Evolutionary conservation across 768 basidiomycete species (phyloP).

Genomic region (Hemileccinum rubropunctum): DNA sequence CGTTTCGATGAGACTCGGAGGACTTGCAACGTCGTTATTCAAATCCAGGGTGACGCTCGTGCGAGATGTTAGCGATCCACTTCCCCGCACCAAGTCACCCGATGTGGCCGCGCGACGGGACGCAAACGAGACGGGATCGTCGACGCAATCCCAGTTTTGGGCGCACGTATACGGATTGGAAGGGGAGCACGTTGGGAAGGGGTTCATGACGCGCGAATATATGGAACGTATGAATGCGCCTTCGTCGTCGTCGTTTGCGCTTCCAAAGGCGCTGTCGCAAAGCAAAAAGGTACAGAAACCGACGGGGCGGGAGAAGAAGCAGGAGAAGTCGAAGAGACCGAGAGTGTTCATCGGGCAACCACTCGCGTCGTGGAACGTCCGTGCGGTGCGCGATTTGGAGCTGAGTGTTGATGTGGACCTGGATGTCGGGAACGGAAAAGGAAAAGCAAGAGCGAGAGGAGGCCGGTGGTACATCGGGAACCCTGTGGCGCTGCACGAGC

Average conservation of each 20-base stretch:
- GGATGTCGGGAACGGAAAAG: neutral
- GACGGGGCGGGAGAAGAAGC: neutral
- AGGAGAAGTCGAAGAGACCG: constrained; percentile 2
- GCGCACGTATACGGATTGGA: constrained; percentile 33
- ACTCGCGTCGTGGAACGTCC: constrained; percentile 22
- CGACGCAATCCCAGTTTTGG: constrained; percentile 24
- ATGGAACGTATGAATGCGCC: constrained; percentile 1
- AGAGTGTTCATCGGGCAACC: constrained; percentile 27
- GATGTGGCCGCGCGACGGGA: neutral
- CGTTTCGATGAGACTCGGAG: constrained; percentile 30
- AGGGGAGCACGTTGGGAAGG: constrained; percentile 27
- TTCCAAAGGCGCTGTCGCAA: neutral
- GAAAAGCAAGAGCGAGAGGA: neutral
- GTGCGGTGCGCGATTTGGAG: constrained; percentile 21
- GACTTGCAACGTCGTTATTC: constrained; percentile 19
- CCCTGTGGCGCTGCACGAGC: constrained; percentile 11
- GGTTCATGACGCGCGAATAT: constrained; percentile 19
- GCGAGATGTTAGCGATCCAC: constrained; percentile 12
- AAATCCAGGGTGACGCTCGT: constrained; percentile 25
- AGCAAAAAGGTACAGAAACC: neutral
- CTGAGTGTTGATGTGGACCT: constrained; percentile 5
- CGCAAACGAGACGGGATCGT: neutral
- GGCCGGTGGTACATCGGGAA: constrained; percentile 23
- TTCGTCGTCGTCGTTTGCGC: neutral
- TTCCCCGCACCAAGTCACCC: neutral